These are phyloP conservation scores for Crepidotus variabilis DNA, from an alignment of 768 basidiomycete species.

Conservation along the genomic window DNA sequence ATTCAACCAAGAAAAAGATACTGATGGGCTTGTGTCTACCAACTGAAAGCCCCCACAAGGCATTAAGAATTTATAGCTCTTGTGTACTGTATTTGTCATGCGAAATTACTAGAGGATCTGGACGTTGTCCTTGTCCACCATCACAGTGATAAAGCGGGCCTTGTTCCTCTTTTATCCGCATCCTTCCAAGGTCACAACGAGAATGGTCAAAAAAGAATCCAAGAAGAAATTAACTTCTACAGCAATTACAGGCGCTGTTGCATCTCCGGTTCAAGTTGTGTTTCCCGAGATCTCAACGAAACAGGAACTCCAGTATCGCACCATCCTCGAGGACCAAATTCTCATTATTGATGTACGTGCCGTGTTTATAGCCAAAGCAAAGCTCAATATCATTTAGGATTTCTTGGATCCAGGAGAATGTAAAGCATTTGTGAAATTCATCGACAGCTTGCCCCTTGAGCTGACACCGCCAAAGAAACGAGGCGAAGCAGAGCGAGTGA, in stretches of 20 bases:
- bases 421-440: slow-evolving; percentile 53
- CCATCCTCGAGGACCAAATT: slow-evolving; percentile 62
- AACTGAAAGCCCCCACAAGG: too few relatives aligned
- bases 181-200: too few relatives aligned
- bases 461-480: slow-evolving; percentile 68
- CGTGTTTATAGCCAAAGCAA: neutral
- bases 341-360: slow-evolving; percentile 52
- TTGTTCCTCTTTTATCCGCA: too few relatives aligned
- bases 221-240: neutral
- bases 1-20: too few relatives aligned
- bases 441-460: slow-evolving; percentile 56
- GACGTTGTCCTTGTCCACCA: too few relatives aligned
- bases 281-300: slow-evolving; percentile 49
- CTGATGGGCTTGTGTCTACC: too few relatives aligned
- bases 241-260: neutral
- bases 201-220: neutral
- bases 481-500: slow-evolving; percentile 69
- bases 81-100: too few relatives aligned
- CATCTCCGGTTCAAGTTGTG: slow-evolving; percentile 6
- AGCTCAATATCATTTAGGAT: slow-evolving; percentile 30
- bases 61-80: too few relatives aligned
- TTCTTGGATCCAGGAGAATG: slow-evolving; percentile 61
- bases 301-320: slow-evolving; percentile 37
- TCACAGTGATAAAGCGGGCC: too few relatives aligned
- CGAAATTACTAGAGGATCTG: too few relatives aligned